Evolutionary conservation across 345 rosid species (phyloP).

Genomic region (Brassica juncea): DNA sequence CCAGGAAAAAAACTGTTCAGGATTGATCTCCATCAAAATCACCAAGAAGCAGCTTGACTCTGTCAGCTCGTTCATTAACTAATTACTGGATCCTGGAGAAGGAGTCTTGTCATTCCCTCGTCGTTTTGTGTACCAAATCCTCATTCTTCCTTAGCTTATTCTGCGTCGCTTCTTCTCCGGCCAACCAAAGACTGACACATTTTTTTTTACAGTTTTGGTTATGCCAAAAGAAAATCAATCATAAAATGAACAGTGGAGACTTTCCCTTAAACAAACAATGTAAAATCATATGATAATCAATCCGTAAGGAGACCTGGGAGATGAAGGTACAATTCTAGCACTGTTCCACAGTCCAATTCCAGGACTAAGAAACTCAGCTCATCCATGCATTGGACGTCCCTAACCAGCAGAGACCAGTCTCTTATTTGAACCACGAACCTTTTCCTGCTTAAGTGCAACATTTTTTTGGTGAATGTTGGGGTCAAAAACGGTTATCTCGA

Average conservation of each 20-base stretch:
- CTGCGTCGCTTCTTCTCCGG: background rate
- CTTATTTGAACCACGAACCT: background rate
- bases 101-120: conserved; percentile 66
- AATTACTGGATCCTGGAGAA: conserved; percentile 68
- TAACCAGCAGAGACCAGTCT: conserved; percentile 2
- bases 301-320: conserved; percentile 71
- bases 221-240: background rate
- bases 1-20: conserved; percentile 22
- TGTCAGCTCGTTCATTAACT: conserved; percentile 69
- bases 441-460: conserved; percentile 11
- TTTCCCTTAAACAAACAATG: background rate
- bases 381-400: conserved; percentile 39
- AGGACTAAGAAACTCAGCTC: conserved; percentile 67
- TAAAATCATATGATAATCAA: background rate
- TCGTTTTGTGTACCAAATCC: conserved; percentile 71
- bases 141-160: conserved; percentile 75
- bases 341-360: conserved; percentile 53
- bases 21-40: conserved; percentile 52
- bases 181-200: conserved; percentile 31
- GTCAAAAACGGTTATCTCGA: too few relatives aligned
- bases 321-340: conserved; percentile 46
- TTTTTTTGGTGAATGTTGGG: background rate
- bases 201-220: conserved; percentile 31
- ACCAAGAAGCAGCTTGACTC: conserved; percentile 68
- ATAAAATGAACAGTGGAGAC: background rate